These are phyloP conservation scores for Albifimbria verrucaria DNA, from an alignment of 2,329 filamentous ascomycete genomes.

Conservation along the genomic window DNA sequence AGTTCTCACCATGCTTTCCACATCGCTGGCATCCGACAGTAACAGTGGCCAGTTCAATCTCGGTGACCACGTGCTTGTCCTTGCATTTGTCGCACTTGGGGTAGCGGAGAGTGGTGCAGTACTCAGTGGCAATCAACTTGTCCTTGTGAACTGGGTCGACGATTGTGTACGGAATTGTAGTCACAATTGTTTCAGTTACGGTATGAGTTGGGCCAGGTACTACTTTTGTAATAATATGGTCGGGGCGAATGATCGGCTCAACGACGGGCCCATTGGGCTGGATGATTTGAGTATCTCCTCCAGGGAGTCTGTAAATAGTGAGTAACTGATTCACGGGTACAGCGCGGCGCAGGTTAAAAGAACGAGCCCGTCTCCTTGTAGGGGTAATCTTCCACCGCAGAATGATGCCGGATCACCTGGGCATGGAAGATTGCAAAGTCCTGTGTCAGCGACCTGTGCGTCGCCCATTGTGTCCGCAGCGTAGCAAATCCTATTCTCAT, in stretches of 20 bases:
- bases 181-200: too few relatives aligned
- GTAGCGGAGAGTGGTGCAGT: not conserved
- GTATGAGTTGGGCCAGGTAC: too few relatives aligned
- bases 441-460: not conserved
- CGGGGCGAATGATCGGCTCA: not conserved
- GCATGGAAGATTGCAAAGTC: not conserved
- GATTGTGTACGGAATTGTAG: not conserved
- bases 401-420: not conserved
- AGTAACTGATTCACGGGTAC: not conserved
- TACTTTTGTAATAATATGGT: too few relatives aligned
- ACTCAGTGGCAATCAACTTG: not conserved
- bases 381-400: not conserved
- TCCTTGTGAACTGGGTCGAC: not conserved
- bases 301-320: not conserved
- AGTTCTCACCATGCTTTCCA: not conserved
- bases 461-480: not conserved
- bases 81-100: not conserved
- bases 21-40: not conserved
- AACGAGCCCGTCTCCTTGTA: too few relatives aligned
- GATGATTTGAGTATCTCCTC: not conserved
- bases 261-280: not conserved
- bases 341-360: not conserved
- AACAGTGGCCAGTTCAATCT: not conserved
- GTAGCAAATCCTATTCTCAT: not conserved
- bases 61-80: not conserved